Conservation (phyloP, 2,329 filamentous ascomycete species). For the Hirsutella thompsonii region DNA sequence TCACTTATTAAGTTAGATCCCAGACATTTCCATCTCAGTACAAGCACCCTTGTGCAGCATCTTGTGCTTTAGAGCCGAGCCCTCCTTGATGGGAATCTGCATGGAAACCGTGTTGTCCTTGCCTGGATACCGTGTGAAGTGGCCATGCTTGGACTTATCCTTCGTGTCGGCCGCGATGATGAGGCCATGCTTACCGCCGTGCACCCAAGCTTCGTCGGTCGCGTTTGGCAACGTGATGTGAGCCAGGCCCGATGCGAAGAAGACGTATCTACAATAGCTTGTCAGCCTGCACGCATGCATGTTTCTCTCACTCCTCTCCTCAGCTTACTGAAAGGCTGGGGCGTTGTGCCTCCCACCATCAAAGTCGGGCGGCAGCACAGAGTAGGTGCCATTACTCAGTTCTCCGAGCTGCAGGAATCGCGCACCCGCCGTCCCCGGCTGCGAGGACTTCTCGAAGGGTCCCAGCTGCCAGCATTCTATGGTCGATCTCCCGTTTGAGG, state of each 20-base stretch:
- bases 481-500: conserved; percentile 21
- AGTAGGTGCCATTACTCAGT: conserved; percentile 19
- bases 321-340: conserved; percentile 25
- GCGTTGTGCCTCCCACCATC: conserved; percentile 28
- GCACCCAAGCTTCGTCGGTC: conserved; percentile 20
- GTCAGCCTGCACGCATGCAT: no score
- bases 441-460: conserved; percentile 10
- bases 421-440: conserved; percentile 18
- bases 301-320: no score
- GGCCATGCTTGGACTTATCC: conserved; percentile 24
- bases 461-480: conserved; percentile 32
- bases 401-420: conserved; percentile 18
- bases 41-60: conserved; percentile 4
- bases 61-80: conserved; percentile 2
- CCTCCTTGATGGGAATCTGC: conserved; percentile 7
- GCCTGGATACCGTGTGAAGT: conserved; percentile 27
- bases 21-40: background rate
- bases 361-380: conserved; percentile 21
- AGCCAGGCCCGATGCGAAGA: conserved; percentile 24
- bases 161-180: conserved; percentile 28
- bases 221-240: conserved; percentile 27
- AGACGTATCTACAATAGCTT: conserved; percentile 14
- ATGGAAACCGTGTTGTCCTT: conserved; percentile 21
- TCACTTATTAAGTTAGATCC: background rate
- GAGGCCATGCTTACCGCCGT: conserved; percentile 25